phyloP scores from a whole-genome alignment of 2,329 filamentous ascomycete genomes.

The Fonsecaea multimorphosa region DNA sequence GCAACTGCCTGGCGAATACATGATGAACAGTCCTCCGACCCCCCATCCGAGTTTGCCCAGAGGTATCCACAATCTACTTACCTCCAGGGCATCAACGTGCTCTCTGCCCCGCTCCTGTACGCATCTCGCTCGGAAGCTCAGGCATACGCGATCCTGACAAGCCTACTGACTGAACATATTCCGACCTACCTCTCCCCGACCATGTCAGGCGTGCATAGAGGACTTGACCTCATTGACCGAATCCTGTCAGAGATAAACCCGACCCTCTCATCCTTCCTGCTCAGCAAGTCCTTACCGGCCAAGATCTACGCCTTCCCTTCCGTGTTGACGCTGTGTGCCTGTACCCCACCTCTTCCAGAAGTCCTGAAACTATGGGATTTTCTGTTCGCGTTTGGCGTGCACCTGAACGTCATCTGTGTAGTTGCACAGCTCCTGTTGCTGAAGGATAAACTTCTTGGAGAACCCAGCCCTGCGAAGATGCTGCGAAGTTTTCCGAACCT shows the following conservation, averaged over 20 bases:
- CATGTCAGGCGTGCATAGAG: slow-evolving; percentile 96
- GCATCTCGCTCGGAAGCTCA: slow-evolving; percentile 92
- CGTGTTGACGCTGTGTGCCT: slow-evolving; percentile 91
- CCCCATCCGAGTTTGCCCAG: slow-evolving; percentile 48
- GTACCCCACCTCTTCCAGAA: slow-evolving; percentile 91
- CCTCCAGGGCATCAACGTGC: slow-evolving; percentile 98
- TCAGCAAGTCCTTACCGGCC: slow-evolving; percentile 84
- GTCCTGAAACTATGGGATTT: slow-evolving; percentile 97
- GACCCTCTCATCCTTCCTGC: slow-evolving; percentile 82
- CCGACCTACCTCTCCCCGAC: slow-evolving; percentile 93
- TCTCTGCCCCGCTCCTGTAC: slow-evolving; percentile 94
- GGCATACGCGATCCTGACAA: slow-evolving; percentile 89
- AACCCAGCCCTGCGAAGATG: slow-evolving; percentile 87
- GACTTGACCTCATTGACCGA: slow-evolving; percentile 87
- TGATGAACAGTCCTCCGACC: slow-evolving; percentile 70
- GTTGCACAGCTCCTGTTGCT: slow-evolving; percentile 93
- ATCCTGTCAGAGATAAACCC: slow-evolving; percentile 90
- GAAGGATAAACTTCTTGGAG: slow-evolving; percentile 80
- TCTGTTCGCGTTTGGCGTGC: slow-evolving; percentile 90
- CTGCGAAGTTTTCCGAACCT: slow-evolving; percentile 85
- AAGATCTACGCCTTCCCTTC: slow-evolving; percentile 97
- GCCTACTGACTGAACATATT: slow-evolving; percentile 83
- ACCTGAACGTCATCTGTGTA: slow-evolving; percentile 94
- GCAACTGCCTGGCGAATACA: slow-evolving; percentile 93
- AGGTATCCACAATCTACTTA: slow-evolving; percentile 57